Base-by-base conservation (phyloP, 1,284 basidiomycete genomes). In the Pseudozyma tsukubaensis region DNA sequence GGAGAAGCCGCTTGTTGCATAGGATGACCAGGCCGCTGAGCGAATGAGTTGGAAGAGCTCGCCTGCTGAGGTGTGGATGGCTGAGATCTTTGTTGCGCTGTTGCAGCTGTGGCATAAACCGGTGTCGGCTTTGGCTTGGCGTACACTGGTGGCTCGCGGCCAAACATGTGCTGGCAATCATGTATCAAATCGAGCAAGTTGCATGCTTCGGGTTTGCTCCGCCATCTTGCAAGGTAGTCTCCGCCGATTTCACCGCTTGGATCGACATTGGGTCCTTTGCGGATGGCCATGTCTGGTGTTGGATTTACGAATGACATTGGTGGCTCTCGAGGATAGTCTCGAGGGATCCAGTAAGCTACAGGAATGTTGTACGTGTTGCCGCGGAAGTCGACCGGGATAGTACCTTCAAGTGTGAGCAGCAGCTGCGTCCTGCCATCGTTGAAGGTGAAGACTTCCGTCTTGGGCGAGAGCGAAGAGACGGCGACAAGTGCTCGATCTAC, bases 231-330 rank as follows among this genome's bases (percentile, higher is more conserved):
- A 40, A 92, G 83, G 84, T 94, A 95, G 40, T 90, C 89, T 47
- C 89, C 86, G 42, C 85, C 85, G 78, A 93, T 73, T 88, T 87
- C 10, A n/a, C 97, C 97, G 80, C 92, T 93, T 50, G 91, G 89
- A 78, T 97, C 94, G 71, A 98, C 88, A 77, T 89, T 88, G 50
- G 87, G 88, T 13, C 91, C 89, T 29, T 92, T 88, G 70, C 91
- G 90, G 73, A 99, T 89, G 62, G 94, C 90, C 92, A 99, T 95
- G 77, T 93, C 91, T 52, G 87, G 88, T 0, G 94, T 97, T n/a
- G 97, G 96, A 12, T 93, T 91, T 69, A 99, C 95, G 86, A 94
- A 98, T n/a, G 89, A 88, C 78, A 99, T 89, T 9, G 97, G 97
- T 1, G 94, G 90, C 35, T 88, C 87, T 45, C 88, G 87, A 3